These are phyloP conservation scores for Nymphaea colorata DNA, from an alignment of 164 flowering plant species.

Conservation along the genomic window DNA sequence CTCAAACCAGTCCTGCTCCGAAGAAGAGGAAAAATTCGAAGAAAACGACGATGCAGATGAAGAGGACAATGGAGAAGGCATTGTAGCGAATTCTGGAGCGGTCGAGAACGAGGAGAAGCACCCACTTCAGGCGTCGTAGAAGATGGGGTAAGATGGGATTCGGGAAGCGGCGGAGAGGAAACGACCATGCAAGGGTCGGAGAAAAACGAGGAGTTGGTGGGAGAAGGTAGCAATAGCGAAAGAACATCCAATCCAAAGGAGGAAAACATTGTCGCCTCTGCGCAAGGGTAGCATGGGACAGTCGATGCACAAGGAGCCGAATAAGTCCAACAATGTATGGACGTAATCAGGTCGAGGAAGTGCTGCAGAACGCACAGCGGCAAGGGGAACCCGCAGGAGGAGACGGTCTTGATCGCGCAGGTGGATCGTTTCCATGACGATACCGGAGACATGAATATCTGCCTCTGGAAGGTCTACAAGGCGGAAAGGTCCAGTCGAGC, in stretches of 20 bases:
- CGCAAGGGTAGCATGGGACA: neutral
- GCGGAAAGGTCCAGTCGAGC: slow-evolving; percentile 89
- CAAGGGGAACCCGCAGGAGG: slow-evolving; percentile 25
- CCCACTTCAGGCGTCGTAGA: neutral
- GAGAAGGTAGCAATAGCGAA: neutral
- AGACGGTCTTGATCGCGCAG: slow-evolving; percentile 55
- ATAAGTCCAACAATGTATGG: slow-evolving; percentile 61
- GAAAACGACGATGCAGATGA: slow-evolving; percentile 7
- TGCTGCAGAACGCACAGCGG: slow-evolving; percentile 58
- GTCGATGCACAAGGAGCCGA: slow-evolving; percentile 22
- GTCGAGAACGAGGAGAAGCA: neutral
- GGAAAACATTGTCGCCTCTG: slow-evolving; percentile 21
- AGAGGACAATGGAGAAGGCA: slow-evolving; percentile 16
- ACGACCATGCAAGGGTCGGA: neutral
- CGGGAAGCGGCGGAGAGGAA: neutral
- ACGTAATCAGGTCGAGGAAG: slow-evolving; percentile 53
- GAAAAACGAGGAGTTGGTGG: slow-evolving; percentile 7
- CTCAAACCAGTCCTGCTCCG: neutral
- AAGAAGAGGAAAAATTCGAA: neutral
- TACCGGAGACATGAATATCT: slow-evolving; percentile 40
- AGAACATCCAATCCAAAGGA: slow-evolving; percentile 32
- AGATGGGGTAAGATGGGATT: neutral
- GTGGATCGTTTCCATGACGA: slow-evolving; percentile 71
- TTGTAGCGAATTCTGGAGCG: slow-evolving; percentile 13
- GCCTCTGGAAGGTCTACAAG: slow-evolving; percentile 77